Evolutionary conservation across 441 rosid genomes (phyloP), one percentile per base, ranked within the genome.

Genomic region (Erodium chrysanthum): DNA sequence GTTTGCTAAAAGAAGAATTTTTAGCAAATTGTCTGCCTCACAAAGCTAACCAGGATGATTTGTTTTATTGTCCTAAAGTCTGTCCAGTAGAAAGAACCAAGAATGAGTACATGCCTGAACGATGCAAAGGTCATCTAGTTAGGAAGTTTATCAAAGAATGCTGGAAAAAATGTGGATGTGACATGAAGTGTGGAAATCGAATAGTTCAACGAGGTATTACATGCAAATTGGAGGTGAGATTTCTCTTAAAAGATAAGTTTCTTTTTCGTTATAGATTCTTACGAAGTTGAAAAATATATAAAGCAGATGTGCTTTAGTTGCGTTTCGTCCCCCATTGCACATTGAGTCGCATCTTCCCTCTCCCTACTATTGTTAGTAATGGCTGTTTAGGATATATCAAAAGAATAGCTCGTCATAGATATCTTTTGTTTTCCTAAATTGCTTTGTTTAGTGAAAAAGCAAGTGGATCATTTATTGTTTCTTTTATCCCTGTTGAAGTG

Each of bases 61-160:
- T 73, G 27, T 71, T 87, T 58, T 85, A 76, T 77, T 92, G 98
- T 76, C 83, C 61, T 56, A 21, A 81, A 78, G 90, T 81, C 60
- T 88, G 96, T 73, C 98, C 96, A 4, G 40, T 87, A 17, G 94
- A 85, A 84, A 87, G 87, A 78, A 76, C 77, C 62, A 75, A 77
- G 61, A 75, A 77, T 67, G 88, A 76, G 68, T 15, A 68, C 66
- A 46, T 54, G 40, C 74, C 80, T 21, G 89, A 79, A 68, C 67
- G 79, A 66, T 90, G 98, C 80, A 87, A 84, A 68, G 96, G 98
- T 15, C 98, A 92, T 66, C 70, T 88, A 80, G 68, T 90, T 44
- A 80, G 87, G 74, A 90, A 84, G 83, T 92, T 92, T 68, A 83
- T 90, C 54, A 92, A 92, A 73, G 97, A 93, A 76, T 93, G 97